Evolutionary conservation across 1,284 basidiomycete genomes (phyloP).

Genomic region (Austroboletus rostrupii): DNA sequence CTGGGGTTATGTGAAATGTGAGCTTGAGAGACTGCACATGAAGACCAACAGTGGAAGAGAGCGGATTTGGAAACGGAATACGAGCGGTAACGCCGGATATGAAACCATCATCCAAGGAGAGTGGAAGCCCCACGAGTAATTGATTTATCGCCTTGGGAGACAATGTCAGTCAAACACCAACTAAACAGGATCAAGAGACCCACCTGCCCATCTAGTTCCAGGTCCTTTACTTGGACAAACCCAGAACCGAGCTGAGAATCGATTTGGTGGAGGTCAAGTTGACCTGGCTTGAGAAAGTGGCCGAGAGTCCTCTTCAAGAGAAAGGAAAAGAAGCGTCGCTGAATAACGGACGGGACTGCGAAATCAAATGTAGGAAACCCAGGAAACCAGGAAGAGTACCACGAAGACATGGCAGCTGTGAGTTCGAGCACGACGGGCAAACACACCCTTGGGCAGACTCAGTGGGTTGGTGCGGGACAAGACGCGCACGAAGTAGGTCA

Average conservation of each 20-base stretch:
- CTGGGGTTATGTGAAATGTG: slow-evolving; percentile 50
- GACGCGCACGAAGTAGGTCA: neutral
- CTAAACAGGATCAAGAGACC: slow-evolving; percentile 19
- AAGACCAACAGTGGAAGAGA: slow-evolving; percentile 67
- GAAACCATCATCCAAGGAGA: slow-evolving; percentile 68
- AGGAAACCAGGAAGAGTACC: slow-evolving; percentile 56
- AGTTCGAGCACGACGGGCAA: slow-evolving; percentile 15
- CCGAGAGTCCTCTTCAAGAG: slow-evolving; percentile 82
- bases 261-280: slow-evolving; percentile 83
- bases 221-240: slow-evolving; percentile 78
- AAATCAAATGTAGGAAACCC: slow-evolving; percentile 59
- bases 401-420: slow-evolving; percentile 28
- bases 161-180: slow-evolving; percentile 13
- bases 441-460: slow-evolving; percentile 17
- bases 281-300: slow-evolving; percentile 82
- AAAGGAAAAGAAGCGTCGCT: slow-evolving; percentile 87
- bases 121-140: slow-evolving; percentile 64
- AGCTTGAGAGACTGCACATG: slow-evolving; percentile 62
- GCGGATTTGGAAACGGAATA: slow-evolving; percentile 73
- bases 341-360: slow-evolving; percentile 78
- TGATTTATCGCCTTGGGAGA: slow-evolving; percentile 71
- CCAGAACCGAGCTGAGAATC: slow-evolving; percentile 91
- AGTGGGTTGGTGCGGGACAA: neutral
- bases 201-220: slow-evolving; percentile 77
- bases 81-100: slow-evolving; percentile 72